Evolutionary conservation across 2,329 filamentous ascomycete genomes (phyloP).

Genomic region (Colletotrichum noveboracense): DNA sequence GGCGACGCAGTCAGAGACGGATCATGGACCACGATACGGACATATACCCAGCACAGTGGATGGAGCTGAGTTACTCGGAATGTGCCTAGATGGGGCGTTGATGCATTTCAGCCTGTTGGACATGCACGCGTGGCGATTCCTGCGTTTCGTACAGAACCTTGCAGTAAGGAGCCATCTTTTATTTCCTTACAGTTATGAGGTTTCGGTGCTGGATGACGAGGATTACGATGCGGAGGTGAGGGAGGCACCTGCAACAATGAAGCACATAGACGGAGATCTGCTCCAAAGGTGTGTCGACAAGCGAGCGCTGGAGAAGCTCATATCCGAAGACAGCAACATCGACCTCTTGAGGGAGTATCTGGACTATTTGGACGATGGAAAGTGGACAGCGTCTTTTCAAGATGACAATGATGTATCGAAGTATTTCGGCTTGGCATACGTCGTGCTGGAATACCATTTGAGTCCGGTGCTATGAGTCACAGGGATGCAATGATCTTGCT

Average conservation of each 20-base stretch:
- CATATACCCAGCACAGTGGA: slow-evolving; percentile 46
- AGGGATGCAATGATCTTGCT: neutral
- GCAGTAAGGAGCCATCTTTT: slow-evolving; percentile 52
- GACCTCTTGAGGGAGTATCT: slow-evolving; percentile 54
- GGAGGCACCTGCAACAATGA: slow-evolving; percentile 46
- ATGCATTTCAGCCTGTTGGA: slow-evolving; percentile 73
- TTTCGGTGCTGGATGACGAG: slow-evolving; percentile 26
- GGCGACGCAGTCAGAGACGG: slow-evolving; percentile 8
- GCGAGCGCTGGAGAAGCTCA: slow-evolving; percentile 48
- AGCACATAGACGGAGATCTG: slow-evolving; percentile 74
- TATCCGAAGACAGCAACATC: slow-evolving; percentile 35
- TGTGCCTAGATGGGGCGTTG: slow-evolving; percentile 72
- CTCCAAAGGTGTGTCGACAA: slow-evolving; percentile 58
- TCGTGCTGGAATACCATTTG: slow-evolving; percentile 59
- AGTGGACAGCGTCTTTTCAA: slow-evolving; percentile 40
- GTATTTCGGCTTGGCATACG: slow-evolving; percentile 57
- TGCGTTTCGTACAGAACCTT: slow-evolving; percentile 77
- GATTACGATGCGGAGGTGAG: slow-evolving; percentile 41
- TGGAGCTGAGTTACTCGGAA: slow-evolving; percentile 63
- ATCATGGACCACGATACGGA: slow-evolving; percentile 43
- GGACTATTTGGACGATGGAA: slow-evolving; percentile 51
- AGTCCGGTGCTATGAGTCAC: slow-evolving; percentile 49
- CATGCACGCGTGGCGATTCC: slow-evolving; percentile 66
- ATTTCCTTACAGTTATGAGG: slow-evolving; percentile 51
- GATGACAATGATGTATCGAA: slow-evolving; percentile 25